Base-by-base conservation (phyloP, 1,284 basidiomycete genomes). In the Cystobasidium pallidum region DNA sequence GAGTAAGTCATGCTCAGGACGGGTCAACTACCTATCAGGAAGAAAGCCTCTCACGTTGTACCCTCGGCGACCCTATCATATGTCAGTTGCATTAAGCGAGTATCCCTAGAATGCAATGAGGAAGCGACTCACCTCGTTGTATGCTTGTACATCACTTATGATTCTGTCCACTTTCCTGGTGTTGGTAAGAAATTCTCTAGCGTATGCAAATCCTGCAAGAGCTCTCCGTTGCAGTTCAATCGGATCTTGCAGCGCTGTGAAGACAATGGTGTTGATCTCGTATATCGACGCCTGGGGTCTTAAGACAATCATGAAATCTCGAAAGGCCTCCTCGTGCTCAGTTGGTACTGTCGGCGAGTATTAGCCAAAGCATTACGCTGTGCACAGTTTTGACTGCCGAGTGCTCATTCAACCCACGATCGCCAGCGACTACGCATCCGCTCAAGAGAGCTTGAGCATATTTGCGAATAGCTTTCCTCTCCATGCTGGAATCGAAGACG, bases 181-280 rank as follows among this genome's bases (percentile, higher is more conserved):
- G 52, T 74, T 74, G 28, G 75, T 76, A 13, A 76, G 66, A 55
- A 75, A 74, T 28, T 73, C 49, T 10, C 75, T 59, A 0, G 75
- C 75, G 43, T 62, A 76, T 19, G 57, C 58, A 59, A 76, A 75
- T 7, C 59, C 75, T 13, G 45, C 54, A 10, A 76, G 47, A 6
- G 75, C 75, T 30, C 73, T 75, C 39, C 51, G 58, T 41, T 76
- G 74, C 1, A 76, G 66, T 30, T 75, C 74, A 0, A 32, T 30
- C 2, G 75, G 75, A 41, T 66, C 43, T 15, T 36, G 21, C 39
- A 76, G 61, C 7, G 75, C 75, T 32, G 21, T 57, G 26, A 41
- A 30, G 49, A 76, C 70, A 41, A 59, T 62, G n/a, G 41, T 49
- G 61, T 76, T 73, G 72, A 76, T 75, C 43, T 75, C 47, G 39